These are phyloP conservation scores for Phytopythium chamaehyphon DNA, from an alignment of 352 stramenopile species.

Conservation along the genomic window DNA sequence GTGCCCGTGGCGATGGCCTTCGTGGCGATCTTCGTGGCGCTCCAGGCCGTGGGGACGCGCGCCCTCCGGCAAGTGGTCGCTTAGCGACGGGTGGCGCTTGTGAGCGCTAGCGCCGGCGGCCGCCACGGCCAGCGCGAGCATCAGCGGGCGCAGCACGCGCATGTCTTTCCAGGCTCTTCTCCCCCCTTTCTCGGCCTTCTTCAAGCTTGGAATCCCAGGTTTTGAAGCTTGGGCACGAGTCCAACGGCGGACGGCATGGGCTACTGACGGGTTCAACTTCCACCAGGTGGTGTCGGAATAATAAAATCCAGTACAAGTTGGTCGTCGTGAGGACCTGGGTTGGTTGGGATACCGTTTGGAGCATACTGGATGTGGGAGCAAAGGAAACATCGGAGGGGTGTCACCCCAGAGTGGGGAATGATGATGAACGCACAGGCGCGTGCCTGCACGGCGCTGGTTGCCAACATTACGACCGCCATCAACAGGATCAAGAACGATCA, in stretches of 20 bases:
- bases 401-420: too few species aligned
- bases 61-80: conserved; percentile 2
- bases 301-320: not conserved
- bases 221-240: conserved; percentile 14
- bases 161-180: conserved; percentile 9
- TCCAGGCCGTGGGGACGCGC: conserved; percentile 7
- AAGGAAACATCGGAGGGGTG: too few species aligned
- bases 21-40: conserved; percentile 5
- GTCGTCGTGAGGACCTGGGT: not conserved
- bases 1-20: conserved; percentile 1
- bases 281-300: not conserved
- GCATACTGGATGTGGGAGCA: too few species aligned
- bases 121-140: conserved; percentile 17
- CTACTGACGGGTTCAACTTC: not conserved
- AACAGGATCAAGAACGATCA: too few species aligned
- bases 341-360: too few species aligned
- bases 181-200: conserved; percentile 17
- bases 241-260: not conserved
- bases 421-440: too few species aligned
- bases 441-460: too few species aligned
- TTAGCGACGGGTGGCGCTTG: conserved; percentile 4
- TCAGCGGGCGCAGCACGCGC: conserved; percentile 14
- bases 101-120: conserved; percentile 17
- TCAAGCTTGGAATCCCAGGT: conserved; percentile 27
- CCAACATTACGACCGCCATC: too few species aligned